Percentiles rank a stretch among this genome's conserved stretches.
Evolutionary conservation across 192 early-diverging fungal species (phyloP).

Genomic region (Entomortierella parvispora): DNA sequence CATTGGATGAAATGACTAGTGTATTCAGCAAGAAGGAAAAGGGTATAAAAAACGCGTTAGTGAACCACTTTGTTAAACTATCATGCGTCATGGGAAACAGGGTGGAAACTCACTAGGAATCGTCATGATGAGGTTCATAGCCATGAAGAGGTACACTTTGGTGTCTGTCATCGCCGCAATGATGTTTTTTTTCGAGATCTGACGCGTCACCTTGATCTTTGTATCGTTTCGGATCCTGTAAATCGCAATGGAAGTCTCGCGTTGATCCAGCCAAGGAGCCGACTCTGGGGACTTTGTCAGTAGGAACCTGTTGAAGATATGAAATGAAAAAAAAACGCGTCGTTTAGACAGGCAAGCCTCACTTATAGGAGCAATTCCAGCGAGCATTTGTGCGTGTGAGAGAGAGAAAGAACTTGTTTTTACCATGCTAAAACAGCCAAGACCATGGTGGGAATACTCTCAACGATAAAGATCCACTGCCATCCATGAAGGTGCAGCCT

Average conservation of each 20-base stretch:
- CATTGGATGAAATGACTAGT: constrained; percentile 25
- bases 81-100: background rate
- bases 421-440: constrained; percentile 20
- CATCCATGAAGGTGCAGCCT: constrained; percentile 53
- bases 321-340: background rate
- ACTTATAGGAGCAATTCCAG: background rate
- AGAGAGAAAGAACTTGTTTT: background rate
- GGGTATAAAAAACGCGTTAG: no score
- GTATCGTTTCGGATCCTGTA: constrained; percentile 45
- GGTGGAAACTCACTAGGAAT: constrained; percentile 8
- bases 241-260: constrained; percentile 39
- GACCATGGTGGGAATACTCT: constrained; percentile 17
- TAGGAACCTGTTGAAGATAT: constrained; percentile 5
- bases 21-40: background rate
- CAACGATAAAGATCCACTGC: constrained; percentile 59
- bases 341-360: background rate
- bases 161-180: constrained; percentile 28
- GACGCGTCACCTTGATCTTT: constrained; percentile 34
- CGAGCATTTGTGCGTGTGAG: no score
- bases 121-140: constrained; percentile 17
- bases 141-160: constrained; percentile 43
- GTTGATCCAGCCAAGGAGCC: constrained; percentile 31
- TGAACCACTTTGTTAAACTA: no score
- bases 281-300: constrained; percentile 37
- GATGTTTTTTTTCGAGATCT: constrained; percentile 19